Base-by-base conservation (phyloP, 345 rosid genomes). In the Aquilaria yunnanensis region DNA sequence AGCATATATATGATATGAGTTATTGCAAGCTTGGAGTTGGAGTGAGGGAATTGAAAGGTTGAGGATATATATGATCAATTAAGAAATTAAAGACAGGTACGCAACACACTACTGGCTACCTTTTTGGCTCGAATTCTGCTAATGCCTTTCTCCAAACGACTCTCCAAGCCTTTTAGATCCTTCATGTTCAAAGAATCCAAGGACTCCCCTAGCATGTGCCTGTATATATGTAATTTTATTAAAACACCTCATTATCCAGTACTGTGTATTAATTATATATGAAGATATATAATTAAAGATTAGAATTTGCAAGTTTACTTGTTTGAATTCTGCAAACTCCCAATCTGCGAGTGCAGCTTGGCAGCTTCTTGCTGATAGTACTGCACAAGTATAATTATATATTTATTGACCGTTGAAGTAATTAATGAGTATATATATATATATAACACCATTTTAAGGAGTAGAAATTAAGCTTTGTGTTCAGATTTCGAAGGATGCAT, bases 121-220 rank as follows among this genome's bases (percentile, higher is more conserved):
- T 90, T 90, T 79, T 90, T 90, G 50, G 97, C 82, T 72, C 96
- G 81, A 73, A 90, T 86, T 68, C 96, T 74, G 3, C 87, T 78
- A 59, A 90, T 84, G 63, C 96, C 97, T 57, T 89, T 83, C 57
- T 90, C 97, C 53, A 90, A 93, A 75, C 91, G 82, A 52, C 82
- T 88, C 75, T 90, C 97, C 63, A 88, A 83, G 58, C 86, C 93
- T 78, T 90, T 90, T 52, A 90, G 86, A 78, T 90, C 97, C 74
- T 90, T 90, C 56, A 88, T 83, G 45, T 78, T 79, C 47, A 88
- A 80, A 60, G 84, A 57, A 67, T 91, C 81, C 76, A 91, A 66
- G 41, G 93, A 78, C 41, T 91, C 93, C 14, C 97, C 97, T 91
- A 88, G 81, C 45, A 91, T 62, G 73, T 91, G 80, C 93, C 97